phyloP scores from a whole-genome alignment of 1,139 yeast species.

The Candida anutae region DNA sequence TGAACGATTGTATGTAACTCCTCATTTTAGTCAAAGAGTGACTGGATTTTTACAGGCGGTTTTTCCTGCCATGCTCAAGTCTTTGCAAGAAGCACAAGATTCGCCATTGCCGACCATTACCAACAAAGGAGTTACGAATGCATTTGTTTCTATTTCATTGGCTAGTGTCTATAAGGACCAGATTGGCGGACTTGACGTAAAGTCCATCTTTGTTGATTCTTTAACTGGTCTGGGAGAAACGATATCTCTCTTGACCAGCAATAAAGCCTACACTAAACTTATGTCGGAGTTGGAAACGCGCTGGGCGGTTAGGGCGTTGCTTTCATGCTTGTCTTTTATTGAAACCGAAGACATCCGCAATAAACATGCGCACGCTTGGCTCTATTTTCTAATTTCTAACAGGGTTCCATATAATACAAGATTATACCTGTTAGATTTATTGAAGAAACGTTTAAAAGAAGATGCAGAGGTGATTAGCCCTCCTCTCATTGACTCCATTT shows the following conservation, averaged over 20 bases:
- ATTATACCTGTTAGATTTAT: slow-evolving; percentile 18
- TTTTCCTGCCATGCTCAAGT: slow-evolving; percentile 22
- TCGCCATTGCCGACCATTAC: slow-evolving; percentile 45
- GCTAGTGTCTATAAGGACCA: slow-evolving; percentile 4
- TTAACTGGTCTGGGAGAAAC: slow-evolving; percentile 26
- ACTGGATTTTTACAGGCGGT: slow-evolving; percentile 12
- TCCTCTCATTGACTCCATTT: slow-evolving; percentile 11
- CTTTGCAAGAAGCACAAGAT: slow-evolving; percentile 35
- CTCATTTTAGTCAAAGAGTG: slow-evolving; percentile 2
- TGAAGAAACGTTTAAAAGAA: slow-evolving; percentile 20
- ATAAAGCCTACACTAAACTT: slow-evolving; percentile 45
- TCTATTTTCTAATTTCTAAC: slow-evolving; percentile 33
- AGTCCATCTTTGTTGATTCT: slow-evolving; percentile 15
- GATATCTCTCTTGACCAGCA: slow-evolving; percentile 35
- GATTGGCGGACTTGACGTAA: slow-evolving; percentile 4
- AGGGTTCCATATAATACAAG: slow-evolving; percentile 27
- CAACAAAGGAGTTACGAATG: slow-evolving; percentile 41
- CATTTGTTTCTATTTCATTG: slow-evolving; percentile 33
- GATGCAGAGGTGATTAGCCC: slow-evolving; percentile 6
- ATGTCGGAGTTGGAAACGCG: slow-evolving; percentile 31
- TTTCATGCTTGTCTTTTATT: slow-evolving; percentile 8
- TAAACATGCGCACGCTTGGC: slow-evolving; percentile 30
- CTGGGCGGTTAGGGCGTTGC: slow-evolving; percentile 48
- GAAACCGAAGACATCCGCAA: slow-evolving; percentile 5
- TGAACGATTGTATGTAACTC: slow-evolving; percentile 9